Percentiles rank a stretch among this genome's conserved stretches.
phyloP scores from a whole-genome alignment of 495 filamentous ascomycete genomes.

The Tuber calosporum region DNA sequence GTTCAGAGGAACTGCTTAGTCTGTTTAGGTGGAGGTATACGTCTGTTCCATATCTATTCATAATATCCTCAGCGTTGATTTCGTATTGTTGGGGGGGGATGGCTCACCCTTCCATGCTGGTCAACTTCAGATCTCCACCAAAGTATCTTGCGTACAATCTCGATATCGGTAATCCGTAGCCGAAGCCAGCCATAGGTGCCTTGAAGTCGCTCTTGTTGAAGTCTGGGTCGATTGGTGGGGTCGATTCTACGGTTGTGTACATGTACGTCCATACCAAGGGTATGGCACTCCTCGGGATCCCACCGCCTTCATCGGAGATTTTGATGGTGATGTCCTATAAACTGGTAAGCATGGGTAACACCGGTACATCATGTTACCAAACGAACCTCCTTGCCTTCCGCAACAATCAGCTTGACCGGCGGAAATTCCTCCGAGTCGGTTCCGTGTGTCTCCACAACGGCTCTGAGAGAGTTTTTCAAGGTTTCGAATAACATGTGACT shows the following conservation, averaged over 20 bases:
- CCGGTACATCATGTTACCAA: conserved; percentile 1
- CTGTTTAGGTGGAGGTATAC: conserved; percentile 97
- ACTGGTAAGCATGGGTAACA: conserved; percentile 13
- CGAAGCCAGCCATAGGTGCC: conserved; percentile 97
- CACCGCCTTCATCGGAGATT: conserved; percentile 90
- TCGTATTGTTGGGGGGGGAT: background rate
- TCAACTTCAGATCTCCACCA: conserved; percentile 91
- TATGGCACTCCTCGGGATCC: conserved; percentile 82
- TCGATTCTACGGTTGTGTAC: conserved; percentile 97
- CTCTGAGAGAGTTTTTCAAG: conserved; percentile 92
- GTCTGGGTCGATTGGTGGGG: conserved; percentile 88
- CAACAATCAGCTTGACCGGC: conserved; percentile 91
- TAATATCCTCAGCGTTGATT: conserved; percentile 11
- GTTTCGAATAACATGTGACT: conserved; percentile 99
- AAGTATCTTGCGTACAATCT: conserved; percentile 94
- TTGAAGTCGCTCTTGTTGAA: conserved; percentile 99
- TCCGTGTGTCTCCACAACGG: conserved; percentile 92
- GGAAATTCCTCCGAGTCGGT: conserved; percentile 93
- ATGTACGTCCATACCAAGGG: conserved; percentile 99
- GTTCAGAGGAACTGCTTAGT: conserved; percentile 88
- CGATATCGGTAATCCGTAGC: conserved; percentile 89
- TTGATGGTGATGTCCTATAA: conserved; percentile 87
- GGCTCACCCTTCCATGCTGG: conserved; percentile 97
- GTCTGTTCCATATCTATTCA: conserved; percentile 83
- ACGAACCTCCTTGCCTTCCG: conserved; percentile 73